Percentiles rank a stretch among this genome's conserved stretches.
phyloP scores from a whole-genome alignment of 768 basidiomycete species.

The Lentinula edodes region DNA sequence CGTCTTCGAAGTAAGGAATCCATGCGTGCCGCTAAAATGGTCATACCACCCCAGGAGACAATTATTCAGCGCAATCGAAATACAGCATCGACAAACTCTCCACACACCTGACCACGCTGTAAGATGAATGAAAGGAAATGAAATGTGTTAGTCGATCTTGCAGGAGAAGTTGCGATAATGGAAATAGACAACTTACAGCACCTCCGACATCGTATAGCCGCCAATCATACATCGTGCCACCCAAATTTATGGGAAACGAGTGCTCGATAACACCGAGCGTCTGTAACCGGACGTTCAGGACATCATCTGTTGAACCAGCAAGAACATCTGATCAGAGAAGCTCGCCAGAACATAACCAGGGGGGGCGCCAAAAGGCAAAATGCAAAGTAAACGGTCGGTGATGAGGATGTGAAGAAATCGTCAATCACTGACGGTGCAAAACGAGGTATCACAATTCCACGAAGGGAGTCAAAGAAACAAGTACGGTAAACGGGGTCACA shows the following conservation, averaged over 20 bases:
- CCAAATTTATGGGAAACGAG: conserved; percentile 60
- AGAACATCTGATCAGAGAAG: background rate
- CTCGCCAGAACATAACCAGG: background rate
- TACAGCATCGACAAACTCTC: background rate
- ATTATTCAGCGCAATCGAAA: conserved; percentile 11
- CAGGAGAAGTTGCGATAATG: too few species aligned
- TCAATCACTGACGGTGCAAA: background rate
- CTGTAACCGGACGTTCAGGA: conserved; percentile 75
- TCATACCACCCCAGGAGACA: background rate
- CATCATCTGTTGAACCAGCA: conserved; percentile 48
- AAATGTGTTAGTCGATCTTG: background rate
- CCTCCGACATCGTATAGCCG: conserved; percentile 82
- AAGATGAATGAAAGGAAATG: background rate
- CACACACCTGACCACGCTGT: conserved; percentile 58
- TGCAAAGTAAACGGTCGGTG: too few species aligned
- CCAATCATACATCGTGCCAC: conserved; percentile 65
- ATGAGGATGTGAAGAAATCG: background rate
- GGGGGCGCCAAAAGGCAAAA: too few species aligned
- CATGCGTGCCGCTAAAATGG: conserved; percentile 63
- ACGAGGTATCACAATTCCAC: too few species aligned
- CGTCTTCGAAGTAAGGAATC: conserved; percentile 85
- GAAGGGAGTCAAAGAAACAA: too few species aligned
- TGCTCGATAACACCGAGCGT: conserved; percentile 79
- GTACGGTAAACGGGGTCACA: too few species aligned
- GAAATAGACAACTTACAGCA: conserved; percentile 43